Conservation (phyloP, 805 yeast genomes). For the Schwanniomyces sp. region DNA sequence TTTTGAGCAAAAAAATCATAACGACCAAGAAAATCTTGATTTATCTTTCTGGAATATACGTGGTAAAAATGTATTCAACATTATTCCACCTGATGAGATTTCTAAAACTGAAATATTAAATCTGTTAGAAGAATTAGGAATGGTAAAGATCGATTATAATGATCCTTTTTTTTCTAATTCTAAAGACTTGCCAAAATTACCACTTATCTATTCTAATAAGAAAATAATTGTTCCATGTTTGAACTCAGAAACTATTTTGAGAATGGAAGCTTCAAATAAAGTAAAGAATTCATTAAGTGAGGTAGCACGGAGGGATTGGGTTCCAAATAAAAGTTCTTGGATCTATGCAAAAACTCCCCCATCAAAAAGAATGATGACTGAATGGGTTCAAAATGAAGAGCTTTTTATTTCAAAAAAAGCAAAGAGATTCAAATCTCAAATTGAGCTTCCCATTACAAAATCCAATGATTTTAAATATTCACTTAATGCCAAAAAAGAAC, state of each 20-base stretch:
- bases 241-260: constrained; percentile 23
- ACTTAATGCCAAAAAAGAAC: constrained; percentile 29
- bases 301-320: background rate
- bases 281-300: background rate
- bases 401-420: constrained; percentile 9
- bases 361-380: constrained; percentile 29
- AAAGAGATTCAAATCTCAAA: constrained; percentile 44
- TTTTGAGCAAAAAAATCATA: constrained; percentile 1
- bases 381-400: constrained; percentile 28
- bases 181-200: constrained; percentile 51
- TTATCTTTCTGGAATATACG: background rate
- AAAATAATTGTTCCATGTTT: constrained; percentile 45
- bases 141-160: constrained; percentile 51
- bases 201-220: constrained; percentile 69
- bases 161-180: constrained; percentile 64
- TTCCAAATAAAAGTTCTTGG: constrained; percentile 29
- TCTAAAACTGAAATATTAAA: constrained; percentile 12
- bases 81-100: constrained; percentile 16
- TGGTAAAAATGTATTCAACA: constrained; percentile 17
- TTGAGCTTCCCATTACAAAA: constrained; percentile 47
- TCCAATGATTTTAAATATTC: constrained; percentile 39
- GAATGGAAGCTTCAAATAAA: constrained; percentile 5
- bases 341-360: constrained; percentile 54
- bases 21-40: background rate
- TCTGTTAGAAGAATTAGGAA: constrained; percentile 43